Percentiles rank a stretch among this genome's conserved stretches.
Conservation (phyloP, 495 filamentous ascomycete genomes). For the Cercophora scortea region DNA sequence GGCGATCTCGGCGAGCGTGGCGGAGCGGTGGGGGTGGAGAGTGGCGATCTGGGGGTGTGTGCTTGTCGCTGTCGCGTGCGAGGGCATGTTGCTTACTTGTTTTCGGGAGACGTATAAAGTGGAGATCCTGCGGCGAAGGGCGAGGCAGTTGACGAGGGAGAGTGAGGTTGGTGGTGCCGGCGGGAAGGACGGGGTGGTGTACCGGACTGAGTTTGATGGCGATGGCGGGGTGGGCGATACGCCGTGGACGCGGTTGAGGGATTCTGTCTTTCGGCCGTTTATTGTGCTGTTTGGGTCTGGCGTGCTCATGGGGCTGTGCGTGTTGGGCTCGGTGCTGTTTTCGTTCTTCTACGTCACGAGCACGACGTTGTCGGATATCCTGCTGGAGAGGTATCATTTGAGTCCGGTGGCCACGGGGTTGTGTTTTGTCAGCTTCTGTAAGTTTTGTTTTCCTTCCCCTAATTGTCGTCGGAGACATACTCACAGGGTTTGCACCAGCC, state of each 20-base stretch:
- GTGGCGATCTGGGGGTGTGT: constrained; percentile 47
- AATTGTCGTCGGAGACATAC: background rate
- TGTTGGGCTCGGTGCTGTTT: constrained; percentile 44
- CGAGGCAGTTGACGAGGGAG: constrained; percentile 28
- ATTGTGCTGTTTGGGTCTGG: constrained; percentile 38
- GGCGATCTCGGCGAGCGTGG: constrained; percentile 51
- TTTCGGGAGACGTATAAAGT: constrained; percentile 46
- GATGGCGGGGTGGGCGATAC: constrained; percentile 23
- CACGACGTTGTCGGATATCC: constrained; percentile 44
- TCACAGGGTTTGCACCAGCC: constrained; percentile 22
- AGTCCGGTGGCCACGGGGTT: constrained; percentile 36
- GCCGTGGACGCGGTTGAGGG: constrained; percentile 20
- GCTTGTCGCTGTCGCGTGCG: constrained; percentile 37
- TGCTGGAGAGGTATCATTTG: constrained; percentile 39
- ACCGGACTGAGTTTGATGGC: constrained; percentile 14
- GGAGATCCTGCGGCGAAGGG: constrained; percentile 37
- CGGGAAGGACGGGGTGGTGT: constrained; percentile 1
- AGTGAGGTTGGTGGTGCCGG: constrained; percentile 29
- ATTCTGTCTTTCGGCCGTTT: constrained; percentile 39
- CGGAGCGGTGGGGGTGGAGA: constrained; percentile 52
- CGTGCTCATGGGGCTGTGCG: constrained; percentile 40
- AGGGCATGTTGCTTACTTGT: constrained; percentile 37
- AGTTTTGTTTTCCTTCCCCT: constrained; percentile 8
- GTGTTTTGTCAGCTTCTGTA: constrained; percentile 46
- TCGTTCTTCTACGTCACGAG: constrained; percentile 47